Evolutionary conservation across 2,329 filamentous ascomycete genomes (phyloP), one percentile per base, ranked within the genome.

Genomic region (Fusarium hainanense): DNA sequence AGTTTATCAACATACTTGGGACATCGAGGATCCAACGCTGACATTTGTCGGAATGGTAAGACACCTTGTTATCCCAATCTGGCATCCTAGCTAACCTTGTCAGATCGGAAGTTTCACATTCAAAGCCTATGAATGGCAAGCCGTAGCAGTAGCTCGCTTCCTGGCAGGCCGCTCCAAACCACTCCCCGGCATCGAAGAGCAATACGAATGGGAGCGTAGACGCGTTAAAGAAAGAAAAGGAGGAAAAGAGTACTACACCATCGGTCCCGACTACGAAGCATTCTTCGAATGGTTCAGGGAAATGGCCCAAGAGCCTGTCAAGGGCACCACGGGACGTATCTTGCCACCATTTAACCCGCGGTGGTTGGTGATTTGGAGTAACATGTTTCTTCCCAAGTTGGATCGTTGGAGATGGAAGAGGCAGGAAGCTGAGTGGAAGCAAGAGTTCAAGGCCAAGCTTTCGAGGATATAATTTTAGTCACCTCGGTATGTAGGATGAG

Each of bases 121-220:
- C 21, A 67, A 69, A 3, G 70, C 68, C 11, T 73, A 72, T 3
- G 71, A 73, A 28, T 73, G 66, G 63, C 70, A 73, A 20, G 69
- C 65, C 0, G 71, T 68, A 11, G 71, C 71, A 1, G 41, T 73
- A 1, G 62, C 68, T 3, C 57, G 71, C 7, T 59, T 64, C 30
- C 41, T 72, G 0, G 63, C 68, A 1, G 58, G 66, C 2, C 61
- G 61, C 9, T 40, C 61, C 2, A 64, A 58, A 6, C 55, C 68
- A 1, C 48, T 72, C 0, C 71, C 68, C 0, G 44, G 58, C 9
- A 30, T 64, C 4, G 42, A 46, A 4, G 37, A 58, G 8, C 71
- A 73, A 11, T 54, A 72, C 0, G 69, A 72, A 23, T 73, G 71
- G 71, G 71, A 73, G 12, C 49, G 66, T 21, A 12, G 58, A 20